phyloP scores from a whole-genome alignment of 2,329 filamentous ascomycete genomes.

The Colletotrichum nymphaeae region DNA sequence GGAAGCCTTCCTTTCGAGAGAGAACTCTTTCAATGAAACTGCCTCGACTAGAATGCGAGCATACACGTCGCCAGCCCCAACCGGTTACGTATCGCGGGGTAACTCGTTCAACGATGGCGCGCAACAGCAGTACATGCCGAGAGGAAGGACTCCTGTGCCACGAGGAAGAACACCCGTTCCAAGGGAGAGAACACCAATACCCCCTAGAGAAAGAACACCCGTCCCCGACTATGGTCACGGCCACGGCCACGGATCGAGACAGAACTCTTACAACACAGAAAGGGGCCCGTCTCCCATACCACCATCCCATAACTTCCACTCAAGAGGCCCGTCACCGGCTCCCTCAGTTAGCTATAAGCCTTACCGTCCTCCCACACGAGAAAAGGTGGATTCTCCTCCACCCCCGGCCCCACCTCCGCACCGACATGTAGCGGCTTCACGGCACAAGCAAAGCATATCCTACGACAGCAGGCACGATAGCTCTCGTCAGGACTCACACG shows the following conservation, averaged over 20 bases:
- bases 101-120: constrained; percentile 35
- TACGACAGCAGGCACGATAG: constrained; percentile 43
- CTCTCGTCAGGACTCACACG: constrained; percentile 52
- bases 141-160: constrained; percentile 28
- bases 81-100: constrained; percentile 33
- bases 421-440: constrained; percentile 66
- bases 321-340: constrained; percentile 52
- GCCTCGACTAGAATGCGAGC: constrained; percentile 36
- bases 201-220: not conserved
- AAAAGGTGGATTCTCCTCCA: constrained; percentile 71
- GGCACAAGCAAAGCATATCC: constrained; percentile 46
- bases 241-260: constrained; percentile 20
- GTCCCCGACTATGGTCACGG: constrained; percentile 23
- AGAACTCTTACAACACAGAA: constrained; percentile 47
- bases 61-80: constrained; percentile 29
- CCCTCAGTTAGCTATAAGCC: constrained; percentile 48
- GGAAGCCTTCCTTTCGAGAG: constrained; percentile 34
- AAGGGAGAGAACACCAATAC: not conserved
- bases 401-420: constrained; percentile 88
- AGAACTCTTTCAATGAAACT: constrained; percentile 33
- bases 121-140: constrained; percentile 32
- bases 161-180: constrained; percentile 27
- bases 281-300: constrained; percentile 45
- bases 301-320: constrained; percentile 46
- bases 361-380: constrained; percentile 39